Percentiles rank a stretch among this genome's conserved stretches.
Conservation (phyloP, 176 grass and related monocot species). For the Leersia perrieri region DNA sequence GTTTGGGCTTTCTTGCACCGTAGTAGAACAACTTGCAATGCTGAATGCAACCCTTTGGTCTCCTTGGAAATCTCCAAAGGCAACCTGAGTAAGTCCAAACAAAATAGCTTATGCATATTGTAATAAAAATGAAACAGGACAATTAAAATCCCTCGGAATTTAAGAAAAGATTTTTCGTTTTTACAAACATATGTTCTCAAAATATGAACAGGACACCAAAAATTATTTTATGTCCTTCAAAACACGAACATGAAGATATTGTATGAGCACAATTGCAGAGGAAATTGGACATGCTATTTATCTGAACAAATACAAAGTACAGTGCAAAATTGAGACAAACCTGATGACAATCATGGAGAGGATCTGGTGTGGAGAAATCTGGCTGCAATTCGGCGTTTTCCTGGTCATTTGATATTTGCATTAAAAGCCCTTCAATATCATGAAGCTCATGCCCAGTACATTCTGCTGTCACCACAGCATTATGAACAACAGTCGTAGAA, state of each 20-base stretch:
- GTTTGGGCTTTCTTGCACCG: conserved; percentile 26
- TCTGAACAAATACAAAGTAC: neutral
- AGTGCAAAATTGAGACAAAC: conserved; percentile 27
- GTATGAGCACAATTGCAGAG: neutral
- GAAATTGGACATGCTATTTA: neutral
- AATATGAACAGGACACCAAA: neutral
- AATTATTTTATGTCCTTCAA: neutral
- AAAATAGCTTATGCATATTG: conserved; percentile 17
- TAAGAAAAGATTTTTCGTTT: neutral
- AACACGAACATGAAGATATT: neutral
- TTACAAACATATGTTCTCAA: conserved; percentile 3
- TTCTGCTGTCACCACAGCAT: neutral
- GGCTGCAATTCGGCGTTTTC: conserved; percentile 10
- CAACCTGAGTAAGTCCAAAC: conserved; percentile 15
- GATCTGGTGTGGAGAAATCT: conserved; percentile 23
- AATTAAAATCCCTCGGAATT: neutral
- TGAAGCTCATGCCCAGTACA: conserved; percentile 23
- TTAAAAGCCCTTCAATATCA: conserved; percentile 61
- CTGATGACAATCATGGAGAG: neutral
- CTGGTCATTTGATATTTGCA: conserved; percentile 48
- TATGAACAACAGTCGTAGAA: conserved; percentile 13
- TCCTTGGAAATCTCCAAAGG: conserved; percentile 8
- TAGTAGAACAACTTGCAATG: conserved; percentile 29
- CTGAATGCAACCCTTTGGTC: neutral
- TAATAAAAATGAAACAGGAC: neutral